Evolutionary conservation across 2,329 filamentous ascomycete species (phyloP).

Genomic region (Alternaria sp.): DNA sequence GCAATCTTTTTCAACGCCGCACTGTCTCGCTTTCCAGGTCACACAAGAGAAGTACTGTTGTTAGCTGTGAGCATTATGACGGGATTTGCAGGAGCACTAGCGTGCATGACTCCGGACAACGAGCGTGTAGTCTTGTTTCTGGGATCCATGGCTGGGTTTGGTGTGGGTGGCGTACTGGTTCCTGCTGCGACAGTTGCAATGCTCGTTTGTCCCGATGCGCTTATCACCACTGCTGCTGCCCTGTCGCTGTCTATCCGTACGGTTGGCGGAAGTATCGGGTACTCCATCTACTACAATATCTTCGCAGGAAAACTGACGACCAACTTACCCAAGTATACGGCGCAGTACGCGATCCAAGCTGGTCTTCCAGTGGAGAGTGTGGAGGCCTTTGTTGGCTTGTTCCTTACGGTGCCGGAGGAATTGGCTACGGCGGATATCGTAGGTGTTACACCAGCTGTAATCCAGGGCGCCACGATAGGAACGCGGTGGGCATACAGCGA

Average conservation of each 20-base stretch:
- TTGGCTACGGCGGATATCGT: conserved; percentile 23
- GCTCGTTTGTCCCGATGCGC: conserved; percentile 44
- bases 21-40: conserved; percentile 34
- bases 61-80: conserved; percentile 44
- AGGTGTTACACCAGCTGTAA: conserved; percentile 40
- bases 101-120: conserved; percentile 44
- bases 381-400: conserved; percentile 45
- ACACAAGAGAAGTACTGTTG: conserved; percentile 40
- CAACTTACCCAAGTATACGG: conserved; percentile 37
- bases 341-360: conserved; percentile 44
- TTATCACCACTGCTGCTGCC: conserved; percentile 50
- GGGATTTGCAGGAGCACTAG: conserved; percentile 40
- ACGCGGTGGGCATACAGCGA: conserved; percentile 42
- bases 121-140: conserved; percentile 38
- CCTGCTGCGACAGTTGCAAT: conserved; percentile 47
- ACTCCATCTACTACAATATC: conserved; percentile 49
- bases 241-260: conserved; percentile 58
- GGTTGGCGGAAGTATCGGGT: conserved; percentile 49
- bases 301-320: conserved; percentile 41
- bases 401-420: conserved; percentile 35
- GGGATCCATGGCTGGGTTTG: conserved; percentile 47
- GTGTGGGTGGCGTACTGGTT: conserved; percentile 49
- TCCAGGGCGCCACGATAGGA: conserved; percentile 37
- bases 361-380: conserved; percentile 51
- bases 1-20: conserved; percentile 39